Evolutionary conservation across 2,329 filamentous ascomycete genomes (phyloP), one percentile per base, ranked within the genome.

Genomic region (Phyllosticta citriasiana): DNA sequence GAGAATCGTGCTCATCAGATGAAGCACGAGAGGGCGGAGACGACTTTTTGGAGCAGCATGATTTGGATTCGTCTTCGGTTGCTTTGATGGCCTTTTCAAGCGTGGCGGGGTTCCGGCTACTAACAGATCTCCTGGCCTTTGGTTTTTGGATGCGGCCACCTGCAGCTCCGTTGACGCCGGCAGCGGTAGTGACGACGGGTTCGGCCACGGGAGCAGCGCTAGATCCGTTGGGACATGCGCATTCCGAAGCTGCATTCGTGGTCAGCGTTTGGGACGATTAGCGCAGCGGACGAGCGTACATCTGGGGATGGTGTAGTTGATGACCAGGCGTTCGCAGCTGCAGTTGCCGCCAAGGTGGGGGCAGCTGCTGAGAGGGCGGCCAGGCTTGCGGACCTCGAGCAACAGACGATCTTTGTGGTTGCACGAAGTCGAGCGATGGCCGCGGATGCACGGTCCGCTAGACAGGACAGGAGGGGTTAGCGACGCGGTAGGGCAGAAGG

Each of bases 351-450:
- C 78, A 6, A 84, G 81, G 67, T 89, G 87, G 59, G 87, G 86
- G 67, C 87, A 89, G 59, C 82, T 81, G 71, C 85, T 88, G 60
- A 89, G 74, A 8, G 87, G 87, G 57, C 87, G 80, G 19, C 87
- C 87, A 16, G 87, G 87, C 68, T 89, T 89, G 64, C 86, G 82
- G 16, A 90, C 87, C 24, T 85, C 84, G 3, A 88, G 78, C 79
- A 89, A 84, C 35, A 88, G 76, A 62, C 87, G 83, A 67, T 88
- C 86, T 65, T 80, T 79, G 63, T 90, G 87, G 55, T 82, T 85
- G 73, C 87, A 90, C 77, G 88, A 88, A 58, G 87, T 88, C 30
- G 87, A 89, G 67, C 87, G 84, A 73, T 90, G 87, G 61, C 87
- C 87, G 68, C 87, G 84, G 67, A 89, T 89, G 71, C 87, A 89